These are phyloP conservation scores for Leccinum solheimii DNA, from an alignment of 1,284 basidiomycete genomes.

Conservation along the genomic window DNA sequence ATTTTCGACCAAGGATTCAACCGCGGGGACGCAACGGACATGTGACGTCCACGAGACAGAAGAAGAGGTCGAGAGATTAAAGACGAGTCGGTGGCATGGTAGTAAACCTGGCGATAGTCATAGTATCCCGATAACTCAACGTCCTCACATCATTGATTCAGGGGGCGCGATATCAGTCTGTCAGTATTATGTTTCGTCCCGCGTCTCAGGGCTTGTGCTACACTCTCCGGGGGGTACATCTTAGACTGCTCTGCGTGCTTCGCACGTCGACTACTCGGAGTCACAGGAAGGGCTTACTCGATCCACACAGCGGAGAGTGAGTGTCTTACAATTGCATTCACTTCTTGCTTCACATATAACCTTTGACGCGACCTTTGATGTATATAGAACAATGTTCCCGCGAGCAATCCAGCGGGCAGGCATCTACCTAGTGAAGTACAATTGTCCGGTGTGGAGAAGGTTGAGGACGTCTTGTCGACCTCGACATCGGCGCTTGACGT, in stretches of 20 bases:
- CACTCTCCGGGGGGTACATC: background rate
- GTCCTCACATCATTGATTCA: conserved; percentile 1
- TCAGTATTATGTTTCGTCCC: background rate
- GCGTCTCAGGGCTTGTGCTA: background rate
- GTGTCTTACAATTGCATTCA: background rate
- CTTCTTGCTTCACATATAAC: background rate
- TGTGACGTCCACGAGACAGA: background rate
- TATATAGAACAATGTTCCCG: background rate
- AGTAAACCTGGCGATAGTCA: background rate
- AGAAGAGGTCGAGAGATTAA: background rate
- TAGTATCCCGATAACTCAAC: background rate
- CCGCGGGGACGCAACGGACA: background rate
- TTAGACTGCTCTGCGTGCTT: background rate
- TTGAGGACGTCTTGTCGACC: background rate
- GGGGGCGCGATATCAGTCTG: background rate
- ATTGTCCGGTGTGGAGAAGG: background rate
- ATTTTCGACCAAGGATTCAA: background rate
- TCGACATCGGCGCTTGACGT: background rate
- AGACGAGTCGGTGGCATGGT: conserved; percentile 6
- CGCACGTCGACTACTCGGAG: background rate
- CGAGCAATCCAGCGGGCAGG: background rate
- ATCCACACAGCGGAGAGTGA: conserved; percentile 2
- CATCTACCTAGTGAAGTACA: background rate
- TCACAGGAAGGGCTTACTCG: background rate
- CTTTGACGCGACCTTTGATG: background rate